Evolutionary conservation across 1,139 yeast genomes (phyloP).

Genomic region (Hyphopichia khmerensis): DNA sequence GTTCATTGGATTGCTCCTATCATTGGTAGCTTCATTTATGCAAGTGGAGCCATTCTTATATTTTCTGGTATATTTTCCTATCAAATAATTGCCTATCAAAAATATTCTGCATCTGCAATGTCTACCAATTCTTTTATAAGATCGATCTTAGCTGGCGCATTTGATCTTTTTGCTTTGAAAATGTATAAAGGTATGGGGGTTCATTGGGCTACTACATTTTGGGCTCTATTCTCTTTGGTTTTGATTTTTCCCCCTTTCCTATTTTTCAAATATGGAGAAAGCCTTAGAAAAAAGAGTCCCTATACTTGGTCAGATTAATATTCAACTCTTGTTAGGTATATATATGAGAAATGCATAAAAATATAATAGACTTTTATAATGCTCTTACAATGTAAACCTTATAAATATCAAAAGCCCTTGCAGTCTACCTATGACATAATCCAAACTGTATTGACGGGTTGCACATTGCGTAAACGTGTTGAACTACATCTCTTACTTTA

Average conservation of each 20-base stretch:
- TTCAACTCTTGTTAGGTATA: no score
- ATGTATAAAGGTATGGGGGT: constrained; percentile 37
- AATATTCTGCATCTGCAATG: constrained; percentile 42
- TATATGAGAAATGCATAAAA: no score
- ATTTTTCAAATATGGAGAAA: constrained; percentile 35
- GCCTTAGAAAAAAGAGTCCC: constrained; percentile 11
- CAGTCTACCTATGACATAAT: no score
- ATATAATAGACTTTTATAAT: no score
- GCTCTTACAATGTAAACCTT: no score
- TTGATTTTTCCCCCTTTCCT: constrained; percentile 39
- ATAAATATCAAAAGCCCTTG: no score
- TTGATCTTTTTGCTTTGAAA: constrained; percentile 10
- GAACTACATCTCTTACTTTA: background rate
- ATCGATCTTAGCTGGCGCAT: constrained; percentile 34
- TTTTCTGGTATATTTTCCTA: constrained; percentile 40
- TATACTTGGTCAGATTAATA: constrained; percentile 17
- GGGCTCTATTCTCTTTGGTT: constrained; percentile 30
- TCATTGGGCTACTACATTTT: constrained; percentile 42
- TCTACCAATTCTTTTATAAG: constrained; percentile 41
- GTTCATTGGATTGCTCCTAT: constrained; percentile 44
- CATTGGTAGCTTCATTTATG: constrained; percentile 37
- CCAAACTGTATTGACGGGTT: no score
- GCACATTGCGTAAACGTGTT: background rate
- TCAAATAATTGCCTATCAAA: constrained; percentile 40
- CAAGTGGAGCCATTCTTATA: constrained; percentile 37